A percentile compares a stretch with the other conserved stretches of the same genome.
phyloP scores from a whole-genome alignment of 257 asterid genomes.

The Ophiorrhiza pumila region DNA sequence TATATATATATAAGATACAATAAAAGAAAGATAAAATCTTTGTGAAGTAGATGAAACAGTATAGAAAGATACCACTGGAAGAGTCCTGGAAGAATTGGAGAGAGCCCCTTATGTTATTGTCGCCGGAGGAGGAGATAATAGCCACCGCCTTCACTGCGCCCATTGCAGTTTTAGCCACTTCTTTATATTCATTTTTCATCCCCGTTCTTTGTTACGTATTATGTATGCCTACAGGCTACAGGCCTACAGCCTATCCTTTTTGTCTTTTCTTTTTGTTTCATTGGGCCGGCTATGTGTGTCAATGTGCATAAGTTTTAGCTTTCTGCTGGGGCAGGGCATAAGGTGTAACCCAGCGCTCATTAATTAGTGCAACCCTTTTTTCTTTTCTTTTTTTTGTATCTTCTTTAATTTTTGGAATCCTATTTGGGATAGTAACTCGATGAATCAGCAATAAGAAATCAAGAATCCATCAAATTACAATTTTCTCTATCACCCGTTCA shows the following conservation, averaged over 20 bases:
- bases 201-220: neutral
- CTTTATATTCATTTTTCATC: neutral
- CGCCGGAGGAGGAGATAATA: conserved; percentile 53
- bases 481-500: too few species aligned
- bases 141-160: conserved; percentile 75
- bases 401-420: too few species aligned
- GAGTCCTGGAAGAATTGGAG: conserved; percentile 58
- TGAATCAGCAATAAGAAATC: too few species aligned
- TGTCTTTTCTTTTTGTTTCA: too few species aligned
- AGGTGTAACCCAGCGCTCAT: too few species aligned
- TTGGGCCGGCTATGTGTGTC: too few species aligned
- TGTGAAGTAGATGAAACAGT: neutral
- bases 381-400: too few species aligned
- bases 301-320: too few species aligned
- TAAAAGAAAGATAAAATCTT: neutral
- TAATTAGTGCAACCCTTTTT: too few species aligned
- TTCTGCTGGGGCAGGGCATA: too few species aligned
- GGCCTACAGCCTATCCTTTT: neutral
- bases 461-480: too few species aligned
- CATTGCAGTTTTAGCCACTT: conserved; percentile 29
- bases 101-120: conserved; percentile 54
- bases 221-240: neutral
- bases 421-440: too few species aligned
- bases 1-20: neutral
- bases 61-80: conserved; percentile 32